Conservation (phyloP, 257 asterid species). For the Solanum lycopersicoides region DNA sequence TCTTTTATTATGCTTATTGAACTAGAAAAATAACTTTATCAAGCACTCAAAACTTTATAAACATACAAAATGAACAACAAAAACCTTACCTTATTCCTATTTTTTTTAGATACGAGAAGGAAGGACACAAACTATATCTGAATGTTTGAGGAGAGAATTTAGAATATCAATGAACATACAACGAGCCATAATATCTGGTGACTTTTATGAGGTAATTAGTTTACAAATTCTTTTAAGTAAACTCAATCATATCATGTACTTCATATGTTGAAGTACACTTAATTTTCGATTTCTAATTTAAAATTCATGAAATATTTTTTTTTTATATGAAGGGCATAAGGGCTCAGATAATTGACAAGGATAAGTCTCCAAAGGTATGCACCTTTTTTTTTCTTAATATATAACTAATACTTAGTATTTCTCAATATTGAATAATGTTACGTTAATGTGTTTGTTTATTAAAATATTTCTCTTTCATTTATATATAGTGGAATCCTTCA, state of each 20-base stretch:
- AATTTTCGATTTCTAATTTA: background rate
- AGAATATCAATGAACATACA: conserved; percentile 66
- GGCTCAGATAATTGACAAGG: background rate
- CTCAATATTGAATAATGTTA: too few relatives aligned
- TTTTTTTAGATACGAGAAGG: conserved; percentile 60
- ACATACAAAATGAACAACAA: background rate
- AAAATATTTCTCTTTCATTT: too few relatives aligned
- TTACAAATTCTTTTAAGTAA: too few relatives aligned
- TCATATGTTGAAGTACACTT: too few relatives aligned
- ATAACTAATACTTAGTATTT: too few relatives aligned
- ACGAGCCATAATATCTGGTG: conserved; percentile 44
- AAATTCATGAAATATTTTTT: background rate
- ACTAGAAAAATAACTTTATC: too few relatives aligned
- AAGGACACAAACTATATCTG: conserved; percentile 54
- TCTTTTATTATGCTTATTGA: background rate
- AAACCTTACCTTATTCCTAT: background rate
- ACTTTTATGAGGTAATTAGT: conserved; percentile 68
- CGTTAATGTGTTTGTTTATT: too few relatives aligned
- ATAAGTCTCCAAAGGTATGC: too few relatives aligned
- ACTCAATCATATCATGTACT: background rate
- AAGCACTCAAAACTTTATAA: background rate
- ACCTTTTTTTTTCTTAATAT: too few relatives aligned
- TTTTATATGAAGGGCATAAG: background rate
- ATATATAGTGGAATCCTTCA: too few relatives aligned
- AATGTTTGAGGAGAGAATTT: conserved; percentile 80